Conservation (phyloP, 176 grass and related monocot species). For the Thinopyrum elongatum region DNA sequence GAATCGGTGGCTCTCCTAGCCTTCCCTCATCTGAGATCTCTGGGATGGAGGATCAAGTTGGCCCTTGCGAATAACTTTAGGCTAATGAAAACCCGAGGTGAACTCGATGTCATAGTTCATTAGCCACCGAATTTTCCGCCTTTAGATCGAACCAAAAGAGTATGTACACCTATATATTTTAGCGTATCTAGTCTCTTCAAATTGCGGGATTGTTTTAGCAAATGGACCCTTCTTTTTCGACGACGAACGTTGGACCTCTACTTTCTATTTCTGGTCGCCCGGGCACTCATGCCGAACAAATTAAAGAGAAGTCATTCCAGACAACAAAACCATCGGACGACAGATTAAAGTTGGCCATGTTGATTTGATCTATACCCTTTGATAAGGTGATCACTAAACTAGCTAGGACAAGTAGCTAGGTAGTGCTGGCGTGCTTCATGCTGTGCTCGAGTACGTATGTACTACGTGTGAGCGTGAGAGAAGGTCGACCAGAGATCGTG, state of each 20-base stretch:
- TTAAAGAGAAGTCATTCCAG: neutral
- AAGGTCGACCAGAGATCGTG: conserved; percentile 2
- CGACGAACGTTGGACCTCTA: neutral
- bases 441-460: neutral
- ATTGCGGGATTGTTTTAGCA: no score
- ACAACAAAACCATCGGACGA: neutral
- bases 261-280: no score
- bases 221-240: neutral
- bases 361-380: neutral
- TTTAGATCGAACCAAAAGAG: no score
- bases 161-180: no score
- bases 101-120: neutral
- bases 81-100: neutral
- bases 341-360: neutral
- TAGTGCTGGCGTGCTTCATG: no score
- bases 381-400: neutral
- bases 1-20: no score
- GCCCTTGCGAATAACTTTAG: neutral
- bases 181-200: no score
- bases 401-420: neutral
- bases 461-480: conserved; percentile 6
- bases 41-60: no score
- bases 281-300: neutral
- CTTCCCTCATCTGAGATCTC: no score
- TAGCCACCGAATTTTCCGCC: no score